These are phyloP conservation scores for Thelephora ganbajun DNA, from an alignment of 768 basidiomycete genomes.

Conservation along the genomic window DNA sequence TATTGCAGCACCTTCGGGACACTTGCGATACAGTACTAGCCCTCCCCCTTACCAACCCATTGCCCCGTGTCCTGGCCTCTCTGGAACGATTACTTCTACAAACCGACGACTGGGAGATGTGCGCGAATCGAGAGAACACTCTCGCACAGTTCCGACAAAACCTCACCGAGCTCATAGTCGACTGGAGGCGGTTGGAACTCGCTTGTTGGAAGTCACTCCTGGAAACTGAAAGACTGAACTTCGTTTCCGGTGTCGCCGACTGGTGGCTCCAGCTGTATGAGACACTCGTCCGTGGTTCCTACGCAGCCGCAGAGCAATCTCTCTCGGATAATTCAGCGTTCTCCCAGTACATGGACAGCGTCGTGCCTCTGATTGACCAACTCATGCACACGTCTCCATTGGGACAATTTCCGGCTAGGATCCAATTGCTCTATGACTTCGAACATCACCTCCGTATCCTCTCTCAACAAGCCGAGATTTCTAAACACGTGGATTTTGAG, in stretches of 20 bases:
- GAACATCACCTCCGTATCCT: conserved; percentile 29
- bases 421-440: conserved; percentile 61
- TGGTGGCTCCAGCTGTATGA: conserved; percentile 95
- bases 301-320: conserved; percentile 25
- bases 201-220: conserved; percentile 77
- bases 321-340: conserved; percentile 20
- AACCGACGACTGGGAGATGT: conserved; percentile 93
- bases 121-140: conserved; percentile 83
- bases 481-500: not conserved
- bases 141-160: conserved; percentile 52
- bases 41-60: conserved; percentile 49
- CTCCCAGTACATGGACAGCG: conserved; percentile 41
- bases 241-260: conserved; percentile 33
- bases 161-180: conserved; percentile 61
- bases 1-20: conserved; percentile 69
- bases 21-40: conserved; percentile 55
- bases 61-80: conserved; percentile 71
- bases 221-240: conserved; percentile 45
- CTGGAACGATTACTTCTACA: conserved; percentile 78
- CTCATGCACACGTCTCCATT: conserved; percentile 66
- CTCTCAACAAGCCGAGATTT: conserved; percentile 14
- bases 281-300: conserved; percentile 47
- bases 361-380: conserved; percentile 68
- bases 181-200: conserved; percentile 85
- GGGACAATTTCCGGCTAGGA: conserved; percentile 65